Evolutionary conservation across 768 basidiomycete genomes (phyloP).

Genomic region (Myochromella boudieri): DNA sequence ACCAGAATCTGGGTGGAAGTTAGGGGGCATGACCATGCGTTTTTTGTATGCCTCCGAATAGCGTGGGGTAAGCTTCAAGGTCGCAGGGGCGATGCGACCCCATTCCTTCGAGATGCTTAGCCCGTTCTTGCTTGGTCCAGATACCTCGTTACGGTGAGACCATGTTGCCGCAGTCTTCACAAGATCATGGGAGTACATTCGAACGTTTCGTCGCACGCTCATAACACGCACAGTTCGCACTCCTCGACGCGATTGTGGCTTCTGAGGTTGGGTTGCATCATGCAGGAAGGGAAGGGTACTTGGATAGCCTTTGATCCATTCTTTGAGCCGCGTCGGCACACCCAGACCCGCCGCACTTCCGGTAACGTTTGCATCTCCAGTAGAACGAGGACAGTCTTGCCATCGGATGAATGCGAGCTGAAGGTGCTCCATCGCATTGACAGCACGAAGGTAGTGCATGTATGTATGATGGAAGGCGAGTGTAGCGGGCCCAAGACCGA

Average conservation of each 20-base stretch:
- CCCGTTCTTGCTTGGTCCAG: conserved; percentile 35
- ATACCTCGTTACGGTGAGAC: conserved; percentile 33
- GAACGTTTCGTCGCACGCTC: conserved; percentile 75
- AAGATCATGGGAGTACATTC: conserved; percentile 87
- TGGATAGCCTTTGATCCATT: conserved; percentile 91
- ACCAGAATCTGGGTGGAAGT: conserved; percentile 54
- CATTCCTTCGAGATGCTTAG: conserved; percentile 70
- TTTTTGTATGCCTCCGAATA: conserved; percentile 79
- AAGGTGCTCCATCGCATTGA: conserved; percentile 89
- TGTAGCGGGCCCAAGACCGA: conserved; percentile 66
- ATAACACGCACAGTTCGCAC: conserved; percentile 77
- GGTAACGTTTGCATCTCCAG: conserved; percentile 31
- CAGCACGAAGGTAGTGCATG: conserved; percentile 72
- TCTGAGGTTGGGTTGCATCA: conserved; percentile 30
- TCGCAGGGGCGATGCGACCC: conserved; percentile 67
- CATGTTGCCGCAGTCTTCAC: conserved; percentile 61
- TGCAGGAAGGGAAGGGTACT: conserved; percentile 68
- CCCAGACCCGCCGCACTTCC: conserved; percentile 60
- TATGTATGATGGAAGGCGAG: conserved; percentile 51
- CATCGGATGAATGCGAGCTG: conserved; percentile 88
- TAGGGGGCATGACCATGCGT: conserved; percentile 65
- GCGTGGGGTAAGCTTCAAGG: conserved; percentile 58
- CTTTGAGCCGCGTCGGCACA: conserved; percentile 82
- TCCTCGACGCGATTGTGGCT: conserved; percentile 70
- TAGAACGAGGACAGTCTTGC: conserved; percentile 56